Evolutionary conservation across 169 alveolate genomes (phyloP).

Genomic region (Eimeria brunetti): DNA sequence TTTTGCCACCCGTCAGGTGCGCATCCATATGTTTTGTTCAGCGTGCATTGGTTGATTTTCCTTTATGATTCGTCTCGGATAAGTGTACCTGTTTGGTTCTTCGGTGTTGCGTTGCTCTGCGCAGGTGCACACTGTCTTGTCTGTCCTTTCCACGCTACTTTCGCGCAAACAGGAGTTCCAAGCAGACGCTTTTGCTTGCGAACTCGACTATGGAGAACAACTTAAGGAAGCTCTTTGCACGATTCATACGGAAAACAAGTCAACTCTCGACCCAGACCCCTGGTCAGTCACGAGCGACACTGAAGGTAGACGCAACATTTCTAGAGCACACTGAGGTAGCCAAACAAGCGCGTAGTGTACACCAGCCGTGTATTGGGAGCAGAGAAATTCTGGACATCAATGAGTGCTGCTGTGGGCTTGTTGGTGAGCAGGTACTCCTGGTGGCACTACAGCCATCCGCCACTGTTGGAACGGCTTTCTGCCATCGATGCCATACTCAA

Average conservation of each 20-base stretch:
- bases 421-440: conserved; percentile 87
- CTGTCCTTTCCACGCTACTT: conserved; percentile 77
- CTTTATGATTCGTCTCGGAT: conserved; percentile 19
- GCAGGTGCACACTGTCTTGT: conserved; percentile 82
- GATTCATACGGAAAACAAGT: conserved; percentile 85
- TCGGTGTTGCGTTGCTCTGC: neutral
- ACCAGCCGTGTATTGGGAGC: neutral
- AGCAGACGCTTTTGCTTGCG: conserved; percentile 92
- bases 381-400: neutral
- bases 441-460: conserved; percentile 93
- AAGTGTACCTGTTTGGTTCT: neutral
- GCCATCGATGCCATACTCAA: conserved; percentile 82
- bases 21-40: neutral
- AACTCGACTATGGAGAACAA: conserved; percentile 86
- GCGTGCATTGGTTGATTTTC: neutral
- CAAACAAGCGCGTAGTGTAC: neutral
- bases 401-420: neutral
- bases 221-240: conserved; percentile 87
- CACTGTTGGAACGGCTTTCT: conserved; percentile 88
- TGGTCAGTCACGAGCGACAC: conserved; percentile 54
- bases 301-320: neutral
- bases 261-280: conserved; percentile 86
- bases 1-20: neutral
- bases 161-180: conserved; percentile 89
- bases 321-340: neutral